Evolutionary conservation across 192 early-diverging fungal genomes (phyloP), one percentile per base, ranked within the genome.

Genomic region (Gonapodya sp.): DNA sequence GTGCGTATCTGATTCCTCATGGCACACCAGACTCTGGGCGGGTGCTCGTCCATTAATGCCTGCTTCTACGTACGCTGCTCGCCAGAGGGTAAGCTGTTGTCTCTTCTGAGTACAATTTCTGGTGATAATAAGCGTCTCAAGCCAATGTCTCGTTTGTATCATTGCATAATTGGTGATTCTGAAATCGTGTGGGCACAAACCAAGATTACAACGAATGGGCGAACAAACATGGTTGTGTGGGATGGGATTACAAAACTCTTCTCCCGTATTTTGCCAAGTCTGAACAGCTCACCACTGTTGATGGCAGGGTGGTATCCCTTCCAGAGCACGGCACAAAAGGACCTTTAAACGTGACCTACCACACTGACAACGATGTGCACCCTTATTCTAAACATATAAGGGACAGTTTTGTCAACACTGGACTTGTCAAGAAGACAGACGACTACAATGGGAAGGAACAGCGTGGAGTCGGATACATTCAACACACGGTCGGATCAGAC

Each of bases 221-320:
- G 18, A 31, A 16, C 75, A 77, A 77, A 33, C 34, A 34, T 8
- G 75, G 75, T 33, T 77, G 75, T 33, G 34, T 14, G 8, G 75
- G 75, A 32, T 77, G 75, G 75, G 75, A 77, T 31, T 77, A 77
- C 75, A 77, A 77, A 34, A 31, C 75, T 16, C 75, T 77, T 34
- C 34, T 77, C 8, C 75, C 75, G 2, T 77, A 77, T 33, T 77
- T 77, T 33, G 34, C 34, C 30, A 77, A 77, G 31, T 32, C 30
- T 33, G 75, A 77, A 33, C 18, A 33, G 8, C 75, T 77, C 75
- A 18, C 18, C 30, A 34, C 18, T 34, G 8, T 14, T 33, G 2
- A 2, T 33, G 75, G 75, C 8, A 77, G 2, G 8, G 18, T 33
- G 8, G 75, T 77, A 16, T 14, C 75, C 8, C 75, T 77, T 33